These are phyloP conservation scores for Pseudotulostoma volvatum DNA, from an alignment of 495 filamentous ascomycete genomes.

Conservation along the genomic window DNA sequence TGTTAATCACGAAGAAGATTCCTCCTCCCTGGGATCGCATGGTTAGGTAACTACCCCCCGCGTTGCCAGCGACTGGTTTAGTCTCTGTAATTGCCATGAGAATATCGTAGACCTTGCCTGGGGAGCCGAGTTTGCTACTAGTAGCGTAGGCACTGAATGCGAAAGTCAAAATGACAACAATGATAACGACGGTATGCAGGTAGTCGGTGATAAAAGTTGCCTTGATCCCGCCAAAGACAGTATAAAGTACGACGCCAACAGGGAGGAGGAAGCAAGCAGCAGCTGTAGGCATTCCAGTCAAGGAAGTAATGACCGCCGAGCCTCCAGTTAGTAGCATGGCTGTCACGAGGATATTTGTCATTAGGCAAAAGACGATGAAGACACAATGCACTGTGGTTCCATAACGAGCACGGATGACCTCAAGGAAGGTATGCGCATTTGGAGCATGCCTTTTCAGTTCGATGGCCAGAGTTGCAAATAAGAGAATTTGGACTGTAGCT, in stretches of 20 bases:
- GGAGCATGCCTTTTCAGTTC: conserved; percentile 79
- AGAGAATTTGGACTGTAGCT: conserved; percentile 48
- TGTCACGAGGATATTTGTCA: conserved; percentile 74
- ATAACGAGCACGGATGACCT: conserved; percentile 48
- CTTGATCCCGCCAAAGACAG: conserved; percentile 67
- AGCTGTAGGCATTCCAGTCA: conserved; percentile 75
- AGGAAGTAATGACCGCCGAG: conserved; percentile 64
- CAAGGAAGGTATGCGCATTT: conserved; percentile 77
- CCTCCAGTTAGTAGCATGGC: conserved; percentile 90
- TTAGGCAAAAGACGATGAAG: conserved; percentile 66
- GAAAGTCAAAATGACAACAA: conserved; percentile 84
- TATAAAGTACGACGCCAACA: conserved; percentile 69
- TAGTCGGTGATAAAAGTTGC: conserved; percentile 63
- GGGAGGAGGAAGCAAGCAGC: conserved; percentile 87
- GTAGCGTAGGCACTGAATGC: conserved; percentile 75
- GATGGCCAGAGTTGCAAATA: conserved; percentile 88
- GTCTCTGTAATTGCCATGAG: conserved; percentile 49
- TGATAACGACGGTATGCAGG: conserved; percentile 72
- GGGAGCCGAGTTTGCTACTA: conserved; percentile 60
- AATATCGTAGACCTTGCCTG: conserved; percentile 64
- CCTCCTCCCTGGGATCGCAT: conserved; percentile 78
- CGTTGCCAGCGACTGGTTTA: conserved; percentile 76
- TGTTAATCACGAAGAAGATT: conserved; percentile 94
- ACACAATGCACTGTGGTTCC: conserved; percentile 52
- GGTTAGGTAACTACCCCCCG: conserved; percentile 72